These are phyloP conservation scores for Rhizopogon vesiculosus DNA, from an alignment of 768 basidiomycete genomes.

Conservation along the genomic window DNA sequence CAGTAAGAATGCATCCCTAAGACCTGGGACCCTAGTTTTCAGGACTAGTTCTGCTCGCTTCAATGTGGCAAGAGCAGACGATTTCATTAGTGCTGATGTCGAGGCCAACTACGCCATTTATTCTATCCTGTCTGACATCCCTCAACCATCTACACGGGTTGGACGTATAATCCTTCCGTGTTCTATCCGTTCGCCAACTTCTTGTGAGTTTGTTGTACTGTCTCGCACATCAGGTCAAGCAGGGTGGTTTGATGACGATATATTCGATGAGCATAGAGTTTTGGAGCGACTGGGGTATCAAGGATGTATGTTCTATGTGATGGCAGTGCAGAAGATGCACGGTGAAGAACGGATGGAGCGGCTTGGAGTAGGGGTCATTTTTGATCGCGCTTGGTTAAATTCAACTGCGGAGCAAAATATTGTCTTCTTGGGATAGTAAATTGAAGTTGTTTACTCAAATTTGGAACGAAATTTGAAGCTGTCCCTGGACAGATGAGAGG, in stretches of 20 bases:
- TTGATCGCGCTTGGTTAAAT: slow-evolving; percentile 15
- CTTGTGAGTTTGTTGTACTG: slow-evolving; percentile 15
- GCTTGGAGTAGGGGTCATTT: slow-evolving; percentile 14
- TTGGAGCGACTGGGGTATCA: slow-evolving; percentile 8
- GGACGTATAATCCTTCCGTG: slow-evolving; percentile 13
- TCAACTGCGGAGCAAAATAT: not conserved
- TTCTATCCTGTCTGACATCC: slow-evolving; percentile 7
- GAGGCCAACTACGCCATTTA: not conserved
- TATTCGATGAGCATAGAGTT: not conserved
- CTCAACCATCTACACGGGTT: not conserved
- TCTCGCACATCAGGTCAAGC: slow-evolving; percentile 2
- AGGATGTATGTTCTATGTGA: slow-evolving; percentile 15
- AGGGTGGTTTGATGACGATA: slow-evolving; percentile 9
- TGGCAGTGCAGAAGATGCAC: slow-evolving; percentile 11
- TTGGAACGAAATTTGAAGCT: no score
- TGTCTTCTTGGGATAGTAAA: not conserved
- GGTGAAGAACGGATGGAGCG: slow-evolving; percentile 11
- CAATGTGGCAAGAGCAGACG: slow-evolving; percentile 3
- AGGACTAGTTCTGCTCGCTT: slow-evolving; percentile 12
- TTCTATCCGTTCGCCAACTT: slow-evolving; percentile 2
- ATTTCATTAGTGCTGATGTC: not conserved
- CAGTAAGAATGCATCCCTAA: not conserved
- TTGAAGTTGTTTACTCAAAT: no score
- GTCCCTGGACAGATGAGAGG: no score
- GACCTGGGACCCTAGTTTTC: slow-evolving; percentile 19